Conservation (phyloP, 1,139 yeast genomes). For the Pichia cactophila region DNA sequence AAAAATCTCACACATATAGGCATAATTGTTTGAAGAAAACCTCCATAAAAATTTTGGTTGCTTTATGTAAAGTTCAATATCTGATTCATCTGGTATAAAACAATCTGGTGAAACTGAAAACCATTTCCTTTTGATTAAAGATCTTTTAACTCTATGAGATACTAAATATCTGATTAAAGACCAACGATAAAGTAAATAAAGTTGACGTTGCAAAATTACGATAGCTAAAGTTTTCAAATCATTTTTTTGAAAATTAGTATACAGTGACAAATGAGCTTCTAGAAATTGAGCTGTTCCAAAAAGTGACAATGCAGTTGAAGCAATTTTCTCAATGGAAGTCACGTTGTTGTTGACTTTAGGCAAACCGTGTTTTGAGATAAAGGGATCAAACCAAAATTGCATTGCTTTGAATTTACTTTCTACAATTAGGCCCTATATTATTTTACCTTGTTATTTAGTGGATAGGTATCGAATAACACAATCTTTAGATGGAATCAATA, state of each 20-base stretch:
- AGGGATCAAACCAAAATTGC: not conserved
- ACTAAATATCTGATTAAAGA: not conserved
- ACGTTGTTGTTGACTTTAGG: not conserved
- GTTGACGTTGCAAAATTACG: not conserved
- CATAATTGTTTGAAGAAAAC: constrained; percentile 1
- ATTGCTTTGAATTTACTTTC: not conserved
- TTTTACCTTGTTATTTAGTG: no score
- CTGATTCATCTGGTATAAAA: not conserved
- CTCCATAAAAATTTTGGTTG: constrained; percentile 5
- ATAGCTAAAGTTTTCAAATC: not conserved
- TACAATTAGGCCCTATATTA: no score
- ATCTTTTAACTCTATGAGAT: not conserved
- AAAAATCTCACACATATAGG: not conserved
- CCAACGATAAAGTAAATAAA: not conserved
- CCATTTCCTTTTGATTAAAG: not conserved
- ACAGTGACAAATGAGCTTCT: not conserved
- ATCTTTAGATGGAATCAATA: no score
- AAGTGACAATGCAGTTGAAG: not conserved
- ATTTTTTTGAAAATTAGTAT: not conserved
- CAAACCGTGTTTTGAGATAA: not conserved
- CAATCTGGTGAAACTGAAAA: constrained; percentile 1
- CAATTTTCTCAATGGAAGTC: not conserved
- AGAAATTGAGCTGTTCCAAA: not conserved
- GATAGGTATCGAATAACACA: no score
- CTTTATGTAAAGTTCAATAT: constrained; percentile 1